phyloP scores from a whole-genome alignment of 495 filamentous ascomycete species.

The Astrothelium subdiscretum region DNA sequence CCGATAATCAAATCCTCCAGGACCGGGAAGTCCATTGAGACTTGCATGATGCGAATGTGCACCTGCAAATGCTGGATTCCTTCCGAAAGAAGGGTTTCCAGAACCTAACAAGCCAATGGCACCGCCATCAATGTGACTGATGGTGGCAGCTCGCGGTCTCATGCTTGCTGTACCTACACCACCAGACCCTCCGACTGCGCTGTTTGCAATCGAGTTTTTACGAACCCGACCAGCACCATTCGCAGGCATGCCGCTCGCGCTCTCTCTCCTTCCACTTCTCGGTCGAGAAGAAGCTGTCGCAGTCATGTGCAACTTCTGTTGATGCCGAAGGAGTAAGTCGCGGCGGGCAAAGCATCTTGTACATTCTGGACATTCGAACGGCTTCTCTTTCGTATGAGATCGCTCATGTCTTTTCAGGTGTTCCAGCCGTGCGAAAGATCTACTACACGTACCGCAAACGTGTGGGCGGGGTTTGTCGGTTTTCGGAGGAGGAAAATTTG shows the following conservation, averaged over 20 bases:
- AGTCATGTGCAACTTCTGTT: conserved; percentile 99
- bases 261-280: conserved; percentile 67
- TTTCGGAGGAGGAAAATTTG: conserved; percentile 64
- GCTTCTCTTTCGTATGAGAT: conserved; percentile 98
- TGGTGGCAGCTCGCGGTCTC: conserved; percentile 90
- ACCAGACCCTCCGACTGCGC: conserved; percentile 33
- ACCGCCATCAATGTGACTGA: conserved; percentile 79
- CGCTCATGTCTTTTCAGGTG: conserved; percentile 97
- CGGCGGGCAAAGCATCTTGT: conserved; percentile 88
- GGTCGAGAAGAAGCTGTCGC: conserved; percentile 80
- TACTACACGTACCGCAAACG: conserved; percentile 82
- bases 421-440: conserved; percentile 90
- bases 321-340: conserved; percentile 85
- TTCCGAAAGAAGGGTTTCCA: conserved; percentile 42
- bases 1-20: conserved; percentile 51
- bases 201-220: conserved; percentile 78
- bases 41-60: conserved; percentile 21
- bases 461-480: conserved; percentile 96
- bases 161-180: conserved; percentile 45
- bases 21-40: conserved; percentile 46
- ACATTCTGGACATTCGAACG: conserved; percentile 96
- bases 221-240: conserved; percentile 52
- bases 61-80: conserved; percentile 27
- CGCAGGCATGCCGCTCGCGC: conserved; percentile 48
- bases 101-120: conserved; percentile 60